Conservation (phyloP, 139 green algal species). For the Pleodorina starrii region DNA sequence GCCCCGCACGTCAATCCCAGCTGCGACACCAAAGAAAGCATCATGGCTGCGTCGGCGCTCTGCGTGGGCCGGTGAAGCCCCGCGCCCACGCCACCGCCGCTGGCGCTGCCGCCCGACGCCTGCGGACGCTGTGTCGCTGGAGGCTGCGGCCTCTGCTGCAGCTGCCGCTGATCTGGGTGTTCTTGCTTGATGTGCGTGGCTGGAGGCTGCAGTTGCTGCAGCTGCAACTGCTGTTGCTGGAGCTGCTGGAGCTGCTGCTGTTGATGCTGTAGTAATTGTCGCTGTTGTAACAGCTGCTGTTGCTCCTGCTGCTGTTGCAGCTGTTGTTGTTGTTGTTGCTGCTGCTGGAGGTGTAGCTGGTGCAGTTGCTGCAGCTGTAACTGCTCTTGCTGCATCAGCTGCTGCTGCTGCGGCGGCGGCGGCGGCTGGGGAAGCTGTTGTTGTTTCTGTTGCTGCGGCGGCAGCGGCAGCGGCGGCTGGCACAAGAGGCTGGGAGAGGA, state of each 20-base stretch:
- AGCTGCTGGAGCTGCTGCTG: not conserved
- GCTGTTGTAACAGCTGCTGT: not conserved
- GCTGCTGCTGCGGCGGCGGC: not conserved
- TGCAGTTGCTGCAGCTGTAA: not conserved
- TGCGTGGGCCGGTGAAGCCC: conserved; percentile 34
- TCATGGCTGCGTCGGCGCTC: conserved; percentile 23
- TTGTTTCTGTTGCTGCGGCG: not conserved
- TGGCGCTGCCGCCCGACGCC: not conserved
- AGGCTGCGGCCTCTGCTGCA: not conserved
- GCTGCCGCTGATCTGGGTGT: not conserved
- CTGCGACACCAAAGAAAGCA: not conserved
- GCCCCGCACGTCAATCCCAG: not conserved
- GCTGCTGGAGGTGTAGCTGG: not conserved
- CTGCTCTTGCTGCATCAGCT: not conserved
- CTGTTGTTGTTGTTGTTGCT: not conserved
- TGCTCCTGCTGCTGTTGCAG: not conserved
- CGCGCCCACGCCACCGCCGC: not conserved
- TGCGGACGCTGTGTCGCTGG: not conserved
- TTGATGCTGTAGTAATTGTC: not conserved
- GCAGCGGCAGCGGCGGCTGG: not conserved
- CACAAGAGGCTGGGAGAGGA: too few relatives aligned
- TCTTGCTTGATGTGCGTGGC: not conserved
- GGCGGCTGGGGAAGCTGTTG: not conserved
- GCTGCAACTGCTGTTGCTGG: not conserved
- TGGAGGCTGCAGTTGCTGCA: not conserved